These are phyloP conservation scores for Ustanciosporium gigantosporum DNA, from an alignment of 1,284 basidiomycete genomes.

Conservation along the genomic window DNA sequence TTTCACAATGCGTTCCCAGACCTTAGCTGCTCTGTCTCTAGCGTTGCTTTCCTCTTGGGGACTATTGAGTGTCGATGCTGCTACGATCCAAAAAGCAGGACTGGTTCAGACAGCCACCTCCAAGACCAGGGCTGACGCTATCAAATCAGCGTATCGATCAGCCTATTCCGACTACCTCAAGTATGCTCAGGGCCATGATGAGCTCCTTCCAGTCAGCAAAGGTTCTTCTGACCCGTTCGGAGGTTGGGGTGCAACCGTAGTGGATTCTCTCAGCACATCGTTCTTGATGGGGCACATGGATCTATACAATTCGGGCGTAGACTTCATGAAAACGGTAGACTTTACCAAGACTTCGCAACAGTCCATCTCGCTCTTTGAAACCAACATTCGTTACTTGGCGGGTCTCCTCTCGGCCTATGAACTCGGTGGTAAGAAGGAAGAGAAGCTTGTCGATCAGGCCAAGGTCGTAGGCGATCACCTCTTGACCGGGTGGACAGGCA, in stretches of 20 bases:
- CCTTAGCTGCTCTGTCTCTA: conserved; percentile 6
- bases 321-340: conserved; percentile 31
- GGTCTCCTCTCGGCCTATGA: conserved; percentile 52
- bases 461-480: conserved; percentile 42
- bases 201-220: conserved; percentile 36
- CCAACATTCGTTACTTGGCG: conserved; percentile 54
- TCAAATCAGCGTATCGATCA: conserved; percentile 33
- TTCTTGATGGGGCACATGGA: conserved; percentile 50
- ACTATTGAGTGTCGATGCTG: conserved; percentile 1
- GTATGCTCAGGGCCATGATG: conserved; percentile 40
- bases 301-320: conserved; percentile 27
- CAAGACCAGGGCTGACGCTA: conserved; percentile 26
- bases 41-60: conserved; percentile 6
- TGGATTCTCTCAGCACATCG: conserved; percentile 50
- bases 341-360: conserved; percentile 30
- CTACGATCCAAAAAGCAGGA: conserved; percentile 21
- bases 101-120: conserved; percentile 15
- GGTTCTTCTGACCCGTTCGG: conserved; percentile 31
- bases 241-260: conserved; percentile 52
- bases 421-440: conserved; percentile 41
- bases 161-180: conserved; percentile 41
- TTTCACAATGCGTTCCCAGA: conserved; percentile 16
- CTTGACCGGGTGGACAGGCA: conserved; percentile 43
- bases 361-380: conserved; percentile 49
- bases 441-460: conserved; percentile 46